These are phyloP conservation scores for Talaromyces funiculosus DNA, from an alignment of 2,329 filamentous ascomycete species.

Conservation along the genomic window DNA sequence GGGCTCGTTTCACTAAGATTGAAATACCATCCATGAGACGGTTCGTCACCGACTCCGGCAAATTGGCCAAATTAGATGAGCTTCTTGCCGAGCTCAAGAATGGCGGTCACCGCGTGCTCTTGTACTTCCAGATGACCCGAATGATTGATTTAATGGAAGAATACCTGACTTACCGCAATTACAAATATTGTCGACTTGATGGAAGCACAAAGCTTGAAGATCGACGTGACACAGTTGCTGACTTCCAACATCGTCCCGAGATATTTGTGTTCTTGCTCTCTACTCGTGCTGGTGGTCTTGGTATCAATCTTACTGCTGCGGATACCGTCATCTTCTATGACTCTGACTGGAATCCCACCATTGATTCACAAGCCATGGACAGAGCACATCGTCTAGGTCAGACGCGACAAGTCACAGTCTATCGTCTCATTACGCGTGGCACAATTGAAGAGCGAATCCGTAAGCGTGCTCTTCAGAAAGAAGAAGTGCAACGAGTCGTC, in stretches of 20 bases:
- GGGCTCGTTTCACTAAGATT: slow-evolving; percentile 82
- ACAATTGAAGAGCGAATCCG: slow-evolving; percentile 98
- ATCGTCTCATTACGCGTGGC: slow-evolving; percentile 90
- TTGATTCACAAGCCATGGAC: slow-evolving; percentile 98
- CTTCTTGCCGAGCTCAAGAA: slow-evolving; percentile 86
- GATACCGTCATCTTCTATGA: slow-evolving; percentile 99
- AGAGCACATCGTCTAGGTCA: slow-evolving; percentile 95
- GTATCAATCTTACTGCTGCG: slow-evolving; percentile 93
- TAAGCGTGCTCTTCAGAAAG: slow-evolving; percentile 94
- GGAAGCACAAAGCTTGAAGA: slow-evolving; percentile 97
- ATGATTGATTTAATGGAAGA: slow-evolving; percentile 99
- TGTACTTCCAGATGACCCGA: slow-evolving; percentile 99
- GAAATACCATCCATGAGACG: slow-evolving; percentile 92
- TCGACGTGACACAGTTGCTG: slow-evolving; percentile 87
- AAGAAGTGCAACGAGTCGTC: slow-evolving; percentile 96
- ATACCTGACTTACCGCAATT: slow-evolving; percentile 96
- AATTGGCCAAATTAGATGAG: slow-evolving; percentile 84
- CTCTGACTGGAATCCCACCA: slow-evolving; percentile 98
- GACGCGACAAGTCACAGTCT: slow-evolving; percentile 92
- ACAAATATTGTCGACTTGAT: slow-evolving; percentile 95
- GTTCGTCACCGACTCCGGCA: slow-evolving; percentile 96
- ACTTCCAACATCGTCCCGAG: slow-evolving; percentile 90
- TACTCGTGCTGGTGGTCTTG: slow-evolving; percentile 92
- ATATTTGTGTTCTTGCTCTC: slow-evolving; percentile 97
- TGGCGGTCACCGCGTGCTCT: slow-evolving; percentile 81